Evolutionary conservation across 441 rosid species (phyloP), one percentile per base, ranked within the genome.

Genomic region (Erodium chrysanthum): DNA sequence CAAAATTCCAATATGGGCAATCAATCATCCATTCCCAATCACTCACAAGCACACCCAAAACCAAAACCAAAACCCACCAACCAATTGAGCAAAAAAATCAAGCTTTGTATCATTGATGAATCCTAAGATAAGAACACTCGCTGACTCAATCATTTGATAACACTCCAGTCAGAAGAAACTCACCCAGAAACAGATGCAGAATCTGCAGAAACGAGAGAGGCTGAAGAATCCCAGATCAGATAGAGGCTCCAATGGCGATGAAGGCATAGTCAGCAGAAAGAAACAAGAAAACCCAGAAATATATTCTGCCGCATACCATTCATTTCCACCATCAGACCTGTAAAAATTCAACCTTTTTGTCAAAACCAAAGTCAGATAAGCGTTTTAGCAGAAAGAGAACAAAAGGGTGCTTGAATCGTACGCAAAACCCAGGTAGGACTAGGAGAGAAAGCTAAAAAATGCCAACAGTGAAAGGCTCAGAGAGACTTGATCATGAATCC

Each of bases 201-300:
- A 74, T 37, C 44, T 37, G 44, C 44, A 40, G 48, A 40, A 40
- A 40, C 48, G 14, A 40, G 48, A 40, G 48, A 40, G 14, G 74
- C 79, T 74, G 79, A 74, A 35, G 74, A 71, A 68, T 75, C 84
- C 79, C 77, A 78, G 84, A 82, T 82, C 76, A 85, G 84, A 80
- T 73, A 75, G 9, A 81, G 91, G 83, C 81, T 84, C 81, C 48
- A 40, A 40, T 40, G 12, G 48, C 48, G 14, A 40, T 40, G 48
- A 40, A 40, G 48, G 48, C 48, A 40, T 40, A 10, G 48, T 40
- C 48, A 40, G n/a, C 48, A 40, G 48, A 40, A n/a, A 3, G 48
- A 40, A 40, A 40, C 48, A 40, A 40, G 12, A 40, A 12, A 40
- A 40, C 48, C 48, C 48, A 40, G 48, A 40, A 40, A 40, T 40